Evolutionary conservation across 352 stramenopile species (phyloP).

Genomic region (Phytophthora crassamura): DNA sequence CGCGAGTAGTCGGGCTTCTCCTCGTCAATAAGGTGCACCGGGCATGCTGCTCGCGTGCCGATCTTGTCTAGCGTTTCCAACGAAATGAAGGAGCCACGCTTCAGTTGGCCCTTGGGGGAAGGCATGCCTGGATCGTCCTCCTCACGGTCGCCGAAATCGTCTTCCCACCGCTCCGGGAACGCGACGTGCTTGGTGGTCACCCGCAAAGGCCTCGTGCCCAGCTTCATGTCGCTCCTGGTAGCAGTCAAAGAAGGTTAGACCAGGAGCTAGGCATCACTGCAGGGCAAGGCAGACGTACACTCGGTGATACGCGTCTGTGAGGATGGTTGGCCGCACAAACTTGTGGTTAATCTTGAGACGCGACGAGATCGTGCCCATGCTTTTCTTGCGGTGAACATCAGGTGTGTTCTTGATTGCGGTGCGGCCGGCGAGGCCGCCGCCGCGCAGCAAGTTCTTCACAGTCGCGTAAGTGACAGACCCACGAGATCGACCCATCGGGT

Average conservation of each 20-base stretch:
- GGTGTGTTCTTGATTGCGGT: slow-evolving; percentile 44
- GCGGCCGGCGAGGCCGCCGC: slow-evolving; percentile 46
- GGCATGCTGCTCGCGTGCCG: slow-evolving; percentile 71
- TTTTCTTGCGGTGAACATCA: slow-evolving; percentile 52
- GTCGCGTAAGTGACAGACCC: slow-evolving; percentile 63
- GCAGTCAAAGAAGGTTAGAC: not conserved
- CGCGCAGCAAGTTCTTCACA: slow-evolving; percentile 69
- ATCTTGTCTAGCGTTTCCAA: slow-evolving; percentile 84
- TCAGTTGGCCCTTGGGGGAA: slow-evolving; percentile 60
- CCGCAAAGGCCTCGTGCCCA: slow-evolving; percentile 64
- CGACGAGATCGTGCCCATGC: slow-evolving; percentile 69
- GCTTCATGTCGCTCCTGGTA: slow-evolving; percentile 72
- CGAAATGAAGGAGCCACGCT: slow-evolving; percentile 53
- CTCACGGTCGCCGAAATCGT: slow-evolving; percentile 27
- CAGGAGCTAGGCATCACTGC: not conserved
- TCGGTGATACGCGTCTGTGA: slow-evolving; percentile 71
- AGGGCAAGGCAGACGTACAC: slow-evolving; percentile 51
- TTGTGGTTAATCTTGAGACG: slow-evolving; percentile 72
- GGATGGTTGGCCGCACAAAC: slow-evolving; percentile 65
- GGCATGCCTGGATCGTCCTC: slow-evolving; percentile 63
- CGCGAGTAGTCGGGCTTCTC: slow-evolving; percentile 63
- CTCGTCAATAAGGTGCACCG: slow-evolving; percentile 70
- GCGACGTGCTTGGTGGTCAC: slow-evolving; percentile 53
- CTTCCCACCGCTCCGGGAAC: slow-evolving; percentile 47
- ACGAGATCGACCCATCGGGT: slow-evolving; percentile 27